phyloP scores from a whole-genome alignment of 148 eudicot genomes.

The Camellia japonica region DNA sequence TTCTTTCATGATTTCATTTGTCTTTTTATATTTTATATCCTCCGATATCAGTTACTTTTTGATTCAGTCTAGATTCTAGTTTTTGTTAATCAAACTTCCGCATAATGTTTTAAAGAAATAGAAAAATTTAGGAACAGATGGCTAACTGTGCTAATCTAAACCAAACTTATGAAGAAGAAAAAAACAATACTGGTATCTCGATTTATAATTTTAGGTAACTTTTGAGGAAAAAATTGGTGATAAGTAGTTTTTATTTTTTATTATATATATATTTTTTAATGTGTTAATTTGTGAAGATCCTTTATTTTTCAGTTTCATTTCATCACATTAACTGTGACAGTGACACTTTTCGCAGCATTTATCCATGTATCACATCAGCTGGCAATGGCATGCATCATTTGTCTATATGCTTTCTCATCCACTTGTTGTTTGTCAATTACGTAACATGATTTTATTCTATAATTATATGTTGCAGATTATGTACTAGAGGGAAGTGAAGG shows the following conservation, averaged over 20 bases:
- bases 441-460: not conserved
- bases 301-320: constrained; percentile 10
- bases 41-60: not conserved
- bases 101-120: not conserved
- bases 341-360: not conserved
- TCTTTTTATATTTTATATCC: not conserved
- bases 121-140: not conserved
- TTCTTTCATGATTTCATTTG: not conserved
- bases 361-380: not conserved
- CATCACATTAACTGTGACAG: not conserved
- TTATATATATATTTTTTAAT: not conserved
- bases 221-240: not conserved
- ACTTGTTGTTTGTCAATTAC: not conserved
- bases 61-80: not conserved
- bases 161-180: not conserved
- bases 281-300: not conserved
- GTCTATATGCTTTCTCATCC: not conserved
- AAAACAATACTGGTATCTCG: not conserved
- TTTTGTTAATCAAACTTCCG: not conserved
- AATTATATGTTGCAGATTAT: constrained; percentile 56
- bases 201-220: not conserved
- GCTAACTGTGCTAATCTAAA: not conserved
- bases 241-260: not conserved
- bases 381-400: not conserved
- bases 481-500: constrained; percentile 97